Conservation (phyloP, 2,329 filamentous ascomycete species). For the Hysterium pulicare region DNA sequence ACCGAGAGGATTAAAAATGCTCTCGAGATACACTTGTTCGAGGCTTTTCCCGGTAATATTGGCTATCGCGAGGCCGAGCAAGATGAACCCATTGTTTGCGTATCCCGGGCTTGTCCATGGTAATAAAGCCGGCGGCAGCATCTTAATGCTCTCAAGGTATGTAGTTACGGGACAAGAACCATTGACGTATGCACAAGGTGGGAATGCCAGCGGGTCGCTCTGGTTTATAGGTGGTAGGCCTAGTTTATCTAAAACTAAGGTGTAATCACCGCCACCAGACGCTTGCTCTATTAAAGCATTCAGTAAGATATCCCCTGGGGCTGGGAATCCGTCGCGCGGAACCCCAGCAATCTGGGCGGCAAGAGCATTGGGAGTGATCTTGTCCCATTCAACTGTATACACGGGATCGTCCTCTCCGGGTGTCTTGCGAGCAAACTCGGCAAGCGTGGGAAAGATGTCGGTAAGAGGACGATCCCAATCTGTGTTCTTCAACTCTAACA, state of each 20-base stretch:
- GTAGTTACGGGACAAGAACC: not conserved
- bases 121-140: conserved; percentile 36
- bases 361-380: conserved; percentile 26
- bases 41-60: conserved; percentile 41
- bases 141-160: not conserved
- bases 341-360: conserved; percentile 28
- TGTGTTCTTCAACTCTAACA: conserved; percentile 28
- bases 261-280: not conserved
- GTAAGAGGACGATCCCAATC: conserved; percentile 33
- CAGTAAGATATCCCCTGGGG: not conserved
- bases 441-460: conserved; percentile 24
- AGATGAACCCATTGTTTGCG: conserved; percentile 46
- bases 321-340: conserved; percentile 19
- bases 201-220: conserved; percentile 1
- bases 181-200: conserved; percentile 1
- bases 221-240: conserved; percentile 5
- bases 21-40: conserved; percentile 35
- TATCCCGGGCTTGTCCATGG: conserved; percentile 47
- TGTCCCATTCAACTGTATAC: conserved; percentile 22
- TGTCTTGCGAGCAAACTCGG: conserved; percentile 4
- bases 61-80: conserved; percentile 46
- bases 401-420: conserved; percentile 16
- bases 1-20: conserved; percentile 42
- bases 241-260: not conserved
- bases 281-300: not conserved